Percentiles rank a stretch among this genome's conserved stretches.
phyloP scores from a whole-genome alignment of 345 rosid genomes.

The Citrus medica region DNA sequence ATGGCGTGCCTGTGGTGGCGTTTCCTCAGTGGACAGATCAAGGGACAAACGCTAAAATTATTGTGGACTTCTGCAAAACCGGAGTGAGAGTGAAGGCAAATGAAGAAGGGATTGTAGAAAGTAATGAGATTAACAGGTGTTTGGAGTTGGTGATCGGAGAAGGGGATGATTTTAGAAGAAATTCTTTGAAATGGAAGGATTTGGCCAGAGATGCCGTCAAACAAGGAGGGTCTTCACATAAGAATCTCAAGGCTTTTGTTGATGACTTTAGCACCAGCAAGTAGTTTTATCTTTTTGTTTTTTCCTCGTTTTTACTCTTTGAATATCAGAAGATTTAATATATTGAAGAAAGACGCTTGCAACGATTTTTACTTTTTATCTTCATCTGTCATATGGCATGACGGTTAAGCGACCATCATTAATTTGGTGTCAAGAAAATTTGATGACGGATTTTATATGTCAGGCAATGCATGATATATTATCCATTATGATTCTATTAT shows the following conservation, averaged over 20 bases:
- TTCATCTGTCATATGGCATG: too few relatives aligned
- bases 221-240: slow-evolving; percentile 53
- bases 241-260: slow-evolving; percentile 49
- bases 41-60: slow-evolving; percentile 50
- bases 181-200: slow-evolving; percentile 49
- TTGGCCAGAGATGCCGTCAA: slow-evolving; percentile 36
- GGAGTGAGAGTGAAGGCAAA: slow-evolving; percentile 49
- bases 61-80: slow-evolving; percentile 51
- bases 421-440: too few relatives aligned
- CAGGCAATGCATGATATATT: too few relatives aligned
- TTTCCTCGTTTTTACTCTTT: too few relatives aligned
- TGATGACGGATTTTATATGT: too few relatives aligned
- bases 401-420: too few relatives aligned
- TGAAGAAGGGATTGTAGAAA: slow-evolving; percentile 42
- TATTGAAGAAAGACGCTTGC: too few relatives aligned
- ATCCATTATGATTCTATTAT: too few relatives aligned
- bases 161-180: slow-evolving; percentile 36
- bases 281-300: too few relatives aligned
- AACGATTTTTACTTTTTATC: too few relatives aligned
- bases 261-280: slow-evolving; percentile 1
- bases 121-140: slow-evolving; percentile 57
- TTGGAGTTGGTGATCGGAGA: slow-evolving; percentile 52
- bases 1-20: slow-evolving; percentile 59
- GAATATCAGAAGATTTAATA: too few relatives aligned
- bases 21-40: slow-evolving; percentile 67